Percentiles rank a stretch among this genome's conserved stretches.
These are phyloP conservation scores for Saraca asoca DNA, from an alignment of 331 rosid species.

Conservation along the genomic window DNA sequence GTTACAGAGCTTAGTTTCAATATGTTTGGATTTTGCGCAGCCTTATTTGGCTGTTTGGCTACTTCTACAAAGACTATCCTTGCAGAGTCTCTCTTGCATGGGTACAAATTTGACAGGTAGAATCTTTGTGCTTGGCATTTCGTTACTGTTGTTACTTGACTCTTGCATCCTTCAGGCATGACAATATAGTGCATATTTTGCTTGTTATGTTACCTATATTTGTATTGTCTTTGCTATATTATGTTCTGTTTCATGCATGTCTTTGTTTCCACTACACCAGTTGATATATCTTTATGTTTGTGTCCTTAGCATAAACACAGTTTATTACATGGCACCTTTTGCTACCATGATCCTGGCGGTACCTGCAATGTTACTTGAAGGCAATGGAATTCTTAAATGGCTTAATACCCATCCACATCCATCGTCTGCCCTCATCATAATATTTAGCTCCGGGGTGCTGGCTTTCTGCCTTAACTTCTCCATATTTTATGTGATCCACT, in stretches of 20 bases:
- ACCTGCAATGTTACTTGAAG: conserved; percentile 90
- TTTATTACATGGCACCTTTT: conserved; percentile 96
- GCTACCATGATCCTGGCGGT: conserved; percentile 96
- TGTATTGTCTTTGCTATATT: background rate
- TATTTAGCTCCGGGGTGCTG: conserved; percentile 85
- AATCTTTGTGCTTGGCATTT: conserved; percentile 26
- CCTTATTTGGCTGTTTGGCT: conserved; percentile 95
- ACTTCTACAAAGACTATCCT: conserved; percentile 98
- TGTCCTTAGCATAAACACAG: conserved; percentile 81
- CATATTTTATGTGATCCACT: conserved; percentile 93
- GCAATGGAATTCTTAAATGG: conserved; percentile 87
- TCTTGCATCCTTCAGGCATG: background rate
- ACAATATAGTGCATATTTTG: background rate
- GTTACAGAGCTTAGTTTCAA: conserved; percentile 95
- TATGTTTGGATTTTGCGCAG: conserved; percentile 95
- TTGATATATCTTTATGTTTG: conserved; percentile 35
- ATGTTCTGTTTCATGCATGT: background rate
- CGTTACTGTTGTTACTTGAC: conserved; percentile 7
- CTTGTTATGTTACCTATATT: conserved; percentile 7
- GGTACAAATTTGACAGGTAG: conserved; percentile 98
- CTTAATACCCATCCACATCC: conserved; percentile 67
- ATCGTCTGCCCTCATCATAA: conserved; percentile 68
- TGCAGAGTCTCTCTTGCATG: conserved; percentile 91
- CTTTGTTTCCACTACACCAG: conserved; percentile 10
- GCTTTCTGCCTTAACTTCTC: conserved; percentile 98